phyloP scores from a whole-genome alignment of 805 yeast species.

The Lipomyces starkeyi region DNA sequence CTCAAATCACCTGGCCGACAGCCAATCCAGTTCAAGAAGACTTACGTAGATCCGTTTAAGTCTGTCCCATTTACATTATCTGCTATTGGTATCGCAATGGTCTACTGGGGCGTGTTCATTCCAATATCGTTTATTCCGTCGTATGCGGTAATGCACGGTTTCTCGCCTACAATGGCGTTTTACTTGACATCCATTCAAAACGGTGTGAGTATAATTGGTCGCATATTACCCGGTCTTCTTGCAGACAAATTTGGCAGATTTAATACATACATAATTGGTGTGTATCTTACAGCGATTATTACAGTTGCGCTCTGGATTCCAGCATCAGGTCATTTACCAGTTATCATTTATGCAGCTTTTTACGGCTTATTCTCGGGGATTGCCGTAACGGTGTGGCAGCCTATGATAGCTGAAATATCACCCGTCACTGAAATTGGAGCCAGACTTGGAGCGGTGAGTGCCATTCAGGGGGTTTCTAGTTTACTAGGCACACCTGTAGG shows the following conservation, averaged over 20 bases:
- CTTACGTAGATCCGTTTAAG: constrained; percentile 39
- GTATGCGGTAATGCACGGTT: constrained; percentile 42
- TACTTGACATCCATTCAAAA: constrained; percentile 47
- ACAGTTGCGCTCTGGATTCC: constrained; percentile 48
- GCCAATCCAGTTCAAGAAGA: constrained; percentile 20
- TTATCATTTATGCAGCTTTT: constrained; percentile 43
- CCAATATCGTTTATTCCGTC: constrained; percentile 45
- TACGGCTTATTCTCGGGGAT: constrained; percentile 47
- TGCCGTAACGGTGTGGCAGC: constrained; percentile 45
- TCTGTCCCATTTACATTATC: constrained; percentile 39
- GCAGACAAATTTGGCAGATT: constrained; percentile 58
- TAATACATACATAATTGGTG: constrained; percentile 48
- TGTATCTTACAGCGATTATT: constrained; percentile 41
- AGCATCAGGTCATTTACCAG: constrained; percentile 43
- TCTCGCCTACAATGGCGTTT: constrained; percentile 31
- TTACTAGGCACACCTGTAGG: constrained; percentile 45
- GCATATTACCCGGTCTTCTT: constrained; percentile 55
- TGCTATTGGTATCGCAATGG: constrained; percentile 40
- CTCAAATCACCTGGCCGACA: constrained; percentile 33
- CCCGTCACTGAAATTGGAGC: constrained; percentile 43
- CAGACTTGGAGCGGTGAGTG: constrained; percentile 66
- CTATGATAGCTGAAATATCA: constrained; percentile 44
- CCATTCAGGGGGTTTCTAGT: constrained; percentile 58
- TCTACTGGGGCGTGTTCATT: constrained; percentile 44
- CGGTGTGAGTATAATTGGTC: constrained; percentile 53